Percentiles rank a stretch among this genome's conserved stretches.
Evolutionary conservation across 768 basidiomycete genomes (phyloP).

Genomic region (Atractiella rhizophila): DNA sequence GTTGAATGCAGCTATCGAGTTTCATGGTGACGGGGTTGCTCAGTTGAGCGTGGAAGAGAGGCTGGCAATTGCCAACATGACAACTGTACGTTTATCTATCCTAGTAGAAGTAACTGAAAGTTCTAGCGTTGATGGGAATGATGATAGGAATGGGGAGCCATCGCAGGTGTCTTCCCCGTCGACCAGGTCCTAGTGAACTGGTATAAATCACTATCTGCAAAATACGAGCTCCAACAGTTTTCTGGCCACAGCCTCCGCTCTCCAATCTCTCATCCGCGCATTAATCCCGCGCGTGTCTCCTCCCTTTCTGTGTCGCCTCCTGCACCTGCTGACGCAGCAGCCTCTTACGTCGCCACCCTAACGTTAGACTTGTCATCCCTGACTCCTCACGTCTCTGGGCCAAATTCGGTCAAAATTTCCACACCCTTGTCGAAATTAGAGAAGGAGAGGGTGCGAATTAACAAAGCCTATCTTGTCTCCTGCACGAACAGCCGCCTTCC

Average conservation of each 20-base stretch:
- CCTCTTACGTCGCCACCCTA: constrained; percentile 62
- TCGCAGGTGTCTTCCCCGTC: constrained; percentile 82
- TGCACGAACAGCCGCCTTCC: constrained; percentile 95
- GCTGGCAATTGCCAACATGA: constrained; percentile 94
- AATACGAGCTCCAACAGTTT: constrained; percentile 53
- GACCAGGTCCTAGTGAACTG: constrained; percentile 57
- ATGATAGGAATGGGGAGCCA: constrained; percentile 99
- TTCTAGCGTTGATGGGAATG: too few relatives aligned
- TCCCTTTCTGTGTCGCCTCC: constrained; percentile 31
- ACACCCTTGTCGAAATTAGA: constrained; percentile 70
- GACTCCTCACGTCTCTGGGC: constrained; percentile 84
- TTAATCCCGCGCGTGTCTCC: constrained; percentile 48
- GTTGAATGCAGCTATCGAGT: constrained; percentile 86
- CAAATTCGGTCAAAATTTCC: constrained; percentile 93
- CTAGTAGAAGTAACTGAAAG: constrained; percentile 34
- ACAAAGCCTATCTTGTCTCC: constrained; percentile 94
- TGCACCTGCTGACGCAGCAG: constrained; percentile 46
- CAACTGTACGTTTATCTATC: constrained; percentile 46
- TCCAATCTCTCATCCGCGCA: constrained; percentile 41
- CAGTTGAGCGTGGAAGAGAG: constrained; percentile 67
- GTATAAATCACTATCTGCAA: constrained; percentile 53
- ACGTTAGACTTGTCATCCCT: constrained; percentile 78
- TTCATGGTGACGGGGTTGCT: constrained; percentile 63
- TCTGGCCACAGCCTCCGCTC: constrained; percentile 23
- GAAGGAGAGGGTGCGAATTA: constrained; percentile 44